phyloP scores from a whole-genome alignment of 2,329 filamentous ascomycete species.

The Aureobasidium namibiae region DNA sequence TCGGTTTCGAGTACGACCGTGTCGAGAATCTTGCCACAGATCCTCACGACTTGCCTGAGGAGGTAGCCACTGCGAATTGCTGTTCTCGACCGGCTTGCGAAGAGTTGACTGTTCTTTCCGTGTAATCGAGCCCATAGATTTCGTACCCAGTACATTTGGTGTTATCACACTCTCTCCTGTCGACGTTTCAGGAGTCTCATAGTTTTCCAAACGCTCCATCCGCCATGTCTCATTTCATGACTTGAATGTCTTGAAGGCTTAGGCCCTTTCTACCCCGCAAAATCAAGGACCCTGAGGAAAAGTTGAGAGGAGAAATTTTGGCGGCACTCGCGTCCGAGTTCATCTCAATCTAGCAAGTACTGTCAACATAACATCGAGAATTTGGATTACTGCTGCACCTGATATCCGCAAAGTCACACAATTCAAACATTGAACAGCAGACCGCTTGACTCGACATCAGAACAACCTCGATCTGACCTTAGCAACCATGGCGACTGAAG shows the following conservation, averaged over 20 bases:
- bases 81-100: not conserved
- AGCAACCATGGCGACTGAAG: not conserved
- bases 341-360: not conserved
- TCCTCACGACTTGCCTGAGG: too few species aligned
- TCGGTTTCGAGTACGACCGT: too few species aligned
- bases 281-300: not conserved
- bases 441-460: not conserved
- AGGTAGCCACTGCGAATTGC: not conserved
- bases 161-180: not conserved
- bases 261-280: not conserved
- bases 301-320: constrained; percentile 4
- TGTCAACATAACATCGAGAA: not conserved
- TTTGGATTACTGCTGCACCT: too few species aligned
- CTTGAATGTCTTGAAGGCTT: not conserved
- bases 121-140: not conserved
- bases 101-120: not conserved
- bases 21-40: too few species aligned
- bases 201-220: not conserved
- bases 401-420: accelerated
- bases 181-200: too few species aligned
- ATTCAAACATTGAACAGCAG: not conserved
- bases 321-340: not conserved
- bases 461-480: not conserved
- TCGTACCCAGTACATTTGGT: not conserved
- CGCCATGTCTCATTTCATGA: not conserved